Evolutionary conservation across 805 yeast species (phyloP).

Genomic region (Groenewaldozyma tartarivorans): DNA sequence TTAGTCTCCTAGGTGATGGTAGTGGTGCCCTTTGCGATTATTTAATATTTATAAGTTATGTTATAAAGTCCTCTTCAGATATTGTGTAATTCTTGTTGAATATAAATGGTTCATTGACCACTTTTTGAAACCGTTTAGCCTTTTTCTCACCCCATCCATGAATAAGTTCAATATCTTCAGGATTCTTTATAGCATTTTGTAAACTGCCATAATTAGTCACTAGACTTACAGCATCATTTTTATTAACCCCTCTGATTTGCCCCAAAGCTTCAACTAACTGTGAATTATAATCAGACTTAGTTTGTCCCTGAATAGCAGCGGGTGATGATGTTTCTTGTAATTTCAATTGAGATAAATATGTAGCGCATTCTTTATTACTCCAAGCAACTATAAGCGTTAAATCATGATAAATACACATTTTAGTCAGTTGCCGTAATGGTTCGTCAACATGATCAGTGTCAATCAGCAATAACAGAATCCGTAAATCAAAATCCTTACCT

Average conservation of each 20-base stretch:
- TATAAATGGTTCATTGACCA: slow-evolving; percentile 19
- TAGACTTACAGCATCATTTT: slow-evolving; percentile 28
- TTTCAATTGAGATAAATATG: slow-evolving; percentile 27
- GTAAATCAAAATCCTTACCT: slow-evolving; percentile 21
- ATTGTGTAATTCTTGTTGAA: slow-evolving; percentile 12
- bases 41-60: no score
- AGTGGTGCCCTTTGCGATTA: no score
- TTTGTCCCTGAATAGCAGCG: slow-evolving; percentile 25
- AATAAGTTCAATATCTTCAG: slow-evolving; percentile 12
- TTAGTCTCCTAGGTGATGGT: no score
- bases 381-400: slow-evolving; percentile 29
- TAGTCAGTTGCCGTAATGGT: slow-evolving; percentile 27
- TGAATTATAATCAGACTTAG: slow-evolving; percentile 23
- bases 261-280: slow-evolving; percentile 28
- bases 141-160: slow-evolving; percentile 21
- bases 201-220: slow-evolving; percentile 25
- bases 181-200: slow-evolving; percentile 14
- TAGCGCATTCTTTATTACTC: slow-evolving; percentile 30
- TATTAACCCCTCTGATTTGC: slow-evolving; percentile 29
- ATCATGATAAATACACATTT: slow-evolving; percentile 23
- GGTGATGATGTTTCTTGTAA: slow-evolving; percentile 24
- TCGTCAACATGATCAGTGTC: slow-evolving; percentile 31
- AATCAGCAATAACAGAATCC: slow-evolving; percentile 28
- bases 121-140: slow-evolving; percentile 16
- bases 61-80: background rate